These are phyloP conservation scores for Hanseniaspora meyeri DNA, from an alignment of 805 yeast genomes.

Conservation along the genomic window DNA sequence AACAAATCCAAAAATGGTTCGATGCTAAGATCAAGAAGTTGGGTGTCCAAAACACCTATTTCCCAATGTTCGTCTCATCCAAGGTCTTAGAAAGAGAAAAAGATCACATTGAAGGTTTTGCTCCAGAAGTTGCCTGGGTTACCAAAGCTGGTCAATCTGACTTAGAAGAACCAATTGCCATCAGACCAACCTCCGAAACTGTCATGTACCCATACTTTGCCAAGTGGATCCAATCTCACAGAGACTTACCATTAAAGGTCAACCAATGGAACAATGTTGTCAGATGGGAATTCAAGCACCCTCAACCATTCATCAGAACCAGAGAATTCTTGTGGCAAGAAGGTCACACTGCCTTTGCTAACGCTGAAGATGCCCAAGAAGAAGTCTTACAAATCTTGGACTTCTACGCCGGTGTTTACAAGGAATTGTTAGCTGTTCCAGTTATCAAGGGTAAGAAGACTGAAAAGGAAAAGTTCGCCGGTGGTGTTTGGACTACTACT, in stretches of 20 bases:
- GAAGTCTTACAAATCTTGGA: constrained; percentile 83
- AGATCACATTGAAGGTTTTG: constrained; percentile 97
- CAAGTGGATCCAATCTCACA: constrained; percentile 96
- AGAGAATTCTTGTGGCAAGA: constrained; percentile 99
- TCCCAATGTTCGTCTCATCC: constrained; percentile 96
- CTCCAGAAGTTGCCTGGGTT: constrained; percentile 99
- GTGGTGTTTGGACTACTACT: constrained; percentile 91
- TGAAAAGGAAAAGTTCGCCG: constrained; percentile 96
- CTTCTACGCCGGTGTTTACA: constrained; percentile 71
- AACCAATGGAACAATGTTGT: constrained; percentile 99
- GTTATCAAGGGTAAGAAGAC: constrained; percentile 91
- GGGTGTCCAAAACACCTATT: constrained; percentile 90
- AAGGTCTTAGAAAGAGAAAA: constrained; percentile 92
- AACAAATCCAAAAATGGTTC: constrained; percentile 78
- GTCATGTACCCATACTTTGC: constrained; percentile 99
- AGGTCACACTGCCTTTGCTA: constrained; percentile 96
- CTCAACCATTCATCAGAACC: constrained; percentile 97
- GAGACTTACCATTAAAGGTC: constrained; percentile 90
- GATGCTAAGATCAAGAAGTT: constrained; percentile 65
- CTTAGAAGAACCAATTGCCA: constrained; percentile 95
- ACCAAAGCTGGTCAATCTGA: constrained; percentile 91
- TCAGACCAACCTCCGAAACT: constrained; percentile 98
- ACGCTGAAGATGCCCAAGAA: constrained; percentile 61
- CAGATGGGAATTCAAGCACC: constrained; percentile 99
- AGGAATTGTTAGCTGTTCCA: constrained; percentile 92